phyloP scores from a whole-genome alignment of 2,329 filamentous ascomycete genomes.

The Aspergillus pseudoviridinutans region DNA sequence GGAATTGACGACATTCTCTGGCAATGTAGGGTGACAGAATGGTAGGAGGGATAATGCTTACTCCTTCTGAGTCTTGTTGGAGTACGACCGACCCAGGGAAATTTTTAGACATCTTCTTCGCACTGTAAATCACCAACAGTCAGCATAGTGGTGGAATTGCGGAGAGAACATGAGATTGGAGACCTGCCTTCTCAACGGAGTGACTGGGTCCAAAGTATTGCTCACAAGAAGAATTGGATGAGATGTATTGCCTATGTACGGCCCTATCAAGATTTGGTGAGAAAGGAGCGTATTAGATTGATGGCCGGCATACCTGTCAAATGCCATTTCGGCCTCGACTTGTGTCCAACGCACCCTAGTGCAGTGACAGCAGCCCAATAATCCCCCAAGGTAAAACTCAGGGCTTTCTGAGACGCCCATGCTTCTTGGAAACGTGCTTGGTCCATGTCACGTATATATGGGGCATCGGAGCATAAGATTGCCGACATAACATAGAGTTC shows the following conservation, averaged over 20 bases:
- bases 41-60: conserved; percentile 20
- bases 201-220: conserved; percentile 58
- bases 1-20: not conserved
- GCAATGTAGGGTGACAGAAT: not conserved
- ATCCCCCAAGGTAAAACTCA: conserved; percentile 29
- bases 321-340: conserved; percentile 29
- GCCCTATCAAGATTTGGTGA: conserved; percentile 13
- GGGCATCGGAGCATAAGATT: conserved; percentile 31
- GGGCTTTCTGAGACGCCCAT: conserved; percentile 21
- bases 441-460: conserved; percentile 17
- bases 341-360: conserved; percentile 37
- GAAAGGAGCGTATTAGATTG: not conserved
- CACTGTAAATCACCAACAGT: conserved; percentile 19
- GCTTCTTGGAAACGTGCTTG: conserved; percentile 16
- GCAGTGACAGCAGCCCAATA: conserved; percentile 37
- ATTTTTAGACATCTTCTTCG: conserved; percentile 32
- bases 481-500: conserved; percentile 26
- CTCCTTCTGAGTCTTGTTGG: conserved; percentile 42
- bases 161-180: not conserved
- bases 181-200: conserved; percentile 43
- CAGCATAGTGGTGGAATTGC: not conserved
- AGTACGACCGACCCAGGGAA: conserved; percentile 46
- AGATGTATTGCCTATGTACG: conserved; percentile 29
- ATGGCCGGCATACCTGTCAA: conserved; percentile 27
- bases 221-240: conserved; percentile 56